Evolutionary conservation across 75 land plant species (phyloP).

Genomic region (Pinus albicaulis): DNA sequence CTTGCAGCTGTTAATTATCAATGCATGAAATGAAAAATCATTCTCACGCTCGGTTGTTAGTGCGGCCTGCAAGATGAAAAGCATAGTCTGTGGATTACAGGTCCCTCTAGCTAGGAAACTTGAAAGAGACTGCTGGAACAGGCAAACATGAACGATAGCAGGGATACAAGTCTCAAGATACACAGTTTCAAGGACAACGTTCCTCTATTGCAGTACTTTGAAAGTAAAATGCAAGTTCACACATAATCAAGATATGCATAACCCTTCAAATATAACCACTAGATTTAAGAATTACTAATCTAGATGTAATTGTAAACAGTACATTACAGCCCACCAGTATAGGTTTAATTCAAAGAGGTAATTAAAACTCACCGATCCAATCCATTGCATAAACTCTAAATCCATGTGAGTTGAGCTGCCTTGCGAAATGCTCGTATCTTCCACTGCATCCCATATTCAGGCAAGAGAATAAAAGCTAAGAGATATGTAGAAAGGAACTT

Average conservation of each 20-base stretch:
- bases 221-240: neutral
- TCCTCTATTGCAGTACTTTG: neutral
- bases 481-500: neutral
- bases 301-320: neutral
- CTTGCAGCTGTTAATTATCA: neutral
- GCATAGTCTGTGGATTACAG: neutral
- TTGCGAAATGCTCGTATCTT: slow-evolving; percentile 84
- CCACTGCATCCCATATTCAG: slow-evolving; percentile 58
- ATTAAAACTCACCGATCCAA: slow-evolving; percentile 77
- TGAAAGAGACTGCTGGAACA: slow-evolving; percentile 8
- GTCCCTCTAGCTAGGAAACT: slow-evolving; percentile 10
- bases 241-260: neutral
- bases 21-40: neutral
- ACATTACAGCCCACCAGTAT: neutral
- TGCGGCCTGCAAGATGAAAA: too few relatives aligned
- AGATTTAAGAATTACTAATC: neutral
- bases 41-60: neutral
- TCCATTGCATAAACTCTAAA: slow-evolving; percentile 99
- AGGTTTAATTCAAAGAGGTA: neutral
- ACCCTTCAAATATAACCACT: neutral
- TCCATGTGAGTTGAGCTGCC: slow-evolving; percentile 62
- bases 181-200: neutral
- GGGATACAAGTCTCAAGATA: too few relatives aligned
- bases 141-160: slow-evolving; percentile 14
- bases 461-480: neutral